phyloP scores from a whole-genome alignment of 1,139 yeast genomes.

The Pichia sp. region DNA sequence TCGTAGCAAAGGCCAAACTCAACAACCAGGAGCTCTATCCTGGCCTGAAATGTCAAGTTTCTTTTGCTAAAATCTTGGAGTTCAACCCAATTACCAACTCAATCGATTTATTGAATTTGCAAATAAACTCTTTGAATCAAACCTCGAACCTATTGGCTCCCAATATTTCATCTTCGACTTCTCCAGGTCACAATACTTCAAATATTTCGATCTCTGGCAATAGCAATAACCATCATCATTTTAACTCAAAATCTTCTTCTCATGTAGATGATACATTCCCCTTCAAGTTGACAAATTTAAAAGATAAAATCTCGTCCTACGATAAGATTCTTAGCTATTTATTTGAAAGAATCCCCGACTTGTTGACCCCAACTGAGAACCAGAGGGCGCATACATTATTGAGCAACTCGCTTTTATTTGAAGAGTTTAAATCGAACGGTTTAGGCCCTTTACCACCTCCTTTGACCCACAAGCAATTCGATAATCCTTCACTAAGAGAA shows the following conservation, averaged over 20 bases:
- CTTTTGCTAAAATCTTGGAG: conserved; percentile 59
- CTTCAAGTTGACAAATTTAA: conserved; percentile 19
- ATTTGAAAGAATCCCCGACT: conserved; percentile 15
- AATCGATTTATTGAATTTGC: conserved; percentile 6
- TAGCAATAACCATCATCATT: conserved; percentile 5
- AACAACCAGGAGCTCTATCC: conserved; percentile 80
- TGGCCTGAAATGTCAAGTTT: conserved; percentile 60
- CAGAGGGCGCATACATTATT: conserved; percentile 32
- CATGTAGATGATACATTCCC: conserved; percentile 12
- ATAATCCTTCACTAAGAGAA: conserved; percentile 74
- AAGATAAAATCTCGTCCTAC: conserved; percentile 26
- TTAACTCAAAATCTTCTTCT: conserved; percentile 5
- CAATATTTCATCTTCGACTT: not conserved
- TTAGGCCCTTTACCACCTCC: conserved; percentile 74
- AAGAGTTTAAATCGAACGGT: conserved; percentile 37
- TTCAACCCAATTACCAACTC: conserved; percentile 17
- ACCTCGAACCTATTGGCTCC: conserved; percentile 3
- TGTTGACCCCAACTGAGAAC: conserved; percentile 17
- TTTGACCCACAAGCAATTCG: conserved; percentile 62
- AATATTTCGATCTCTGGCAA: conserved; percentile 9
- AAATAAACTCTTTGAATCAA: conserved; percentile 7
- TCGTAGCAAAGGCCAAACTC: conserved; percentile 68
- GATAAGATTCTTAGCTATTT: conserved; percentile 19
- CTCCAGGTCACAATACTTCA: not conserved
- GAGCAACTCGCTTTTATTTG: conserved; percentile 34